Percentiles rank a stretch among this genome's conserved stretches.
Evolutionary conservation across 352 stramenopile genomes (phyloP).

Genomic region (Pythium dissotocum): DNA sequence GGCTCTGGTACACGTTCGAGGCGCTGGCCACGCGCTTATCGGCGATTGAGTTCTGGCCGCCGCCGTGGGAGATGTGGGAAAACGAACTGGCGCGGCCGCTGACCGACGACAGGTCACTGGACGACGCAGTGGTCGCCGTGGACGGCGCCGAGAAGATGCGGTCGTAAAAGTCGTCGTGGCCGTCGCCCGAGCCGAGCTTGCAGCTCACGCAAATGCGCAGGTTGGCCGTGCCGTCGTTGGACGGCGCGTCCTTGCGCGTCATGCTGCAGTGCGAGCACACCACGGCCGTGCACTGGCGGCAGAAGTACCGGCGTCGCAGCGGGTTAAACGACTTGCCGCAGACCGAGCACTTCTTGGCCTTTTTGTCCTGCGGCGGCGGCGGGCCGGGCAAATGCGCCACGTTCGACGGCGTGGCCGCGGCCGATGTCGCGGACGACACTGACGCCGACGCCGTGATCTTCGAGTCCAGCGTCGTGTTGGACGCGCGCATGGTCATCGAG

Average conservation of each 20-base stretch:
- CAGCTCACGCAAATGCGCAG: slow-evolving; percentile 75
- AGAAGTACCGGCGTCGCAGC: slow-evolving; percentile 71
- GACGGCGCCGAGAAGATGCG: slow-evolving; percentile 61
- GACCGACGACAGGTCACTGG: slow-evolving; percentile 27
- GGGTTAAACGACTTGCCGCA: slow-evolving; percentile 86
- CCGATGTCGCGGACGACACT: slow-evolving; percentile 9
- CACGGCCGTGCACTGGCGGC: slow-evolving; percentile 57
- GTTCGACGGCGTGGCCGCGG: background rate
- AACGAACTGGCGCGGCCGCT: slow-evolving; percentile 28
- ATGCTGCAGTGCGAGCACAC: slow-evolving; percentile 79
- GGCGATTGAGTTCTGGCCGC: background rate
- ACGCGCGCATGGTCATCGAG: slow-evolving; percentile 25
- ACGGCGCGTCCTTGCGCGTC: slow-evolving; percentile 47
- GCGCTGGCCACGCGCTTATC: slow-evolving; percentile 25
- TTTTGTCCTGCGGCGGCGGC: slow-evolving; percentile 41
- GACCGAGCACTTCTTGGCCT: slow-evolving; percentile 70
- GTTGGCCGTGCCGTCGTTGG: slow-evolving; percentile 52
- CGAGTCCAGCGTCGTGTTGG: slow-evolving; percentile 28
- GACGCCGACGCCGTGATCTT: slow-evolving; percentile 15
- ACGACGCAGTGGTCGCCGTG: slow-evolving; percentile 20
- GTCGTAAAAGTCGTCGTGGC: slow-evolving; percentile 57
- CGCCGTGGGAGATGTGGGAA: slow-evolving; percentile 23
- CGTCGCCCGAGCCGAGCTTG: slow-evolving; percentile 61
- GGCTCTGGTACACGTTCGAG: slow-evolving; percentile 19
- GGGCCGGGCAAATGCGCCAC: slow-evolving; percentile 7